Evolutionary conservation across 257 asterid genomes (phyloP), one percentile per base, ranked within the genome.

Genomic region (Salvia hispanica): DNA sequence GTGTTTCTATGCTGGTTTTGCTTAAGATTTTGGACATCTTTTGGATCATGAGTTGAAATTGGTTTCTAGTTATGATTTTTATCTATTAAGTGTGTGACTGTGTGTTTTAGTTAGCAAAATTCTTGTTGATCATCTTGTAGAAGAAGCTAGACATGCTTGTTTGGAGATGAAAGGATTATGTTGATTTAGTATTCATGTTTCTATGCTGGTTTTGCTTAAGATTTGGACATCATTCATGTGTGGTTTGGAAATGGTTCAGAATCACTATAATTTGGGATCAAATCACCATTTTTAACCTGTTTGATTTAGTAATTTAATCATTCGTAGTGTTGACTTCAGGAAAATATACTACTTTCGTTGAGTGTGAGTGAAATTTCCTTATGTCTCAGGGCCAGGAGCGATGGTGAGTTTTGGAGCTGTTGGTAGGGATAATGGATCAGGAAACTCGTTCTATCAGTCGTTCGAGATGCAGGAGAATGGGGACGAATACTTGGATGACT

Each of bases 401-500:
- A 90, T 87, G 86, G 82, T 90, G 43, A 82, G 86, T 67, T 90
- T 90, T 67, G 81, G 88, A 64, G 76, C 48, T 71, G 78, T 52
- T 53, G 72, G 53, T 57, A 74, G 84, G 67, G 77, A 37, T 36
- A 77, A 81, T 51, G 68, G 81, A 76, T 68, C 85, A 50, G 79
- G 72, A 39, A 81, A 66, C 71, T 73, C 84, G 2, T 66, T 71
- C 52, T 78, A 72, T 45, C 78, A 76, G 47, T 64, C 82, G 0
- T 77, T 71, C 54, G 84, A 81, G 55, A 82, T 72, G 65, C 87
- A 84, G 4, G 94, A 85, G 63, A 77, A 50, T 25, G 79, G 73
- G 46, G 89, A 81, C 7, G 92, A 89, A 55, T 84, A 75, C 70
- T 77, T 79, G 42, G 95, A 88, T 28, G 95, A 90, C 53, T 88